Base-by-base conservation (phyloP, 2,329 filamentous ascomycete genomes). In the Fusarium sp. region DNA sequence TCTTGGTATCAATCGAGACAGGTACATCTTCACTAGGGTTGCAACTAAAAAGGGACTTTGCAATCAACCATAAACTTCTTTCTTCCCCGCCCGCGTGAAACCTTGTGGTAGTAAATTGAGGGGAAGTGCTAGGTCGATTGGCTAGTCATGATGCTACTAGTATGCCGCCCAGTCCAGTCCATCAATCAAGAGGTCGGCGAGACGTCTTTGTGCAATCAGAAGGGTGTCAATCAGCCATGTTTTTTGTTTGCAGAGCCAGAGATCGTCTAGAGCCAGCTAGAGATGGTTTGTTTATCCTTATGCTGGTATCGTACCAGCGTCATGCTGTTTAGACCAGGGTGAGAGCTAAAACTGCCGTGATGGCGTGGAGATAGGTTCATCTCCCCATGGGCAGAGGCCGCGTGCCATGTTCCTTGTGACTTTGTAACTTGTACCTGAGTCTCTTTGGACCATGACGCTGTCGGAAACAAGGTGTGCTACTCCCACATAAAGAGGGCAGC, bases 51-150 rank as follows among this genome's bases (percentile, higher is more conserved):
- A 62, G 45, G 55, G 25, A 66, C 61, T 42, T 48, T 49, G 45
- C 53, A 49, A 61, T 55, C 58, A 60, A 63, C 66, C 43, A 55
- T 58, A 55, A 59, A 51, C 45, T 55, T 21, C 43, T 18, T n/a
- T 30, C 28, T 30, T 43, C 42, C 51, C 54, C 62, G 48, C 63
- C 62, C 69, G 58, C 46, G 65, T 71, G 70, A 74, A 75, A 75
- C 73, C 70, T 75, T 75, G 72, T 73, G 73, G 53, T 43, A 59
- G 55, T 43, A 21, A 66, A 72, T 58, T 71, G 72, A 74, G 71
- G 72, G 68, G 63, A 72, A 72, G 47, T 67, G 56, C 56, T 46
- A 20, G 47, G 56, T 55, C 66, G 56, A 71, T 72, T 71, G 69
- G 68, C 32, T 49, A 21, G 34, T 54, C 45, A 43, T 32, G 55